phyloP scores from a whole-genome alignment of 345 rosid species.

The sweet orange (Citrus sinensis) region DVS_A1.0 CM039166.1:19807001-19807500 shows the following conservation, averaged over 20 bases:
- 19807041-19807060: not conserved
- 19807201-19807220: not conserved
- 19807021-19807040: not conserved
- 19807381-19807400: slow-evolving; percentile 75
- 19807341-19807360: slow-evolving; percentile 67
- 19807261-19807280: slow-evolving; percentile 31
- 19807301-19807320: slow-evolving; percentile 70
- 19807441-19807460: not conserved
- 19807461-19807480: slow-evolving; percentile 7
- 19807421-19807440: not conserved
- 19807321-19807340: slow-evolving; percentile 75
- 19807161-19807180: not conserved
- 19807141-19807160: not conserved
- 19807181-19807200: not conserved
- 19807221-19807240: not conserved
- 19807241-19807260: not conserved
- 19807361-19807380: slow-evolving; percentile 64
- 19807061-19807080: not conserved
- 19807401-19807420: slow-evolving; percentile 23
- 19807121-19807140: not conserved
- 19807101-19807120: not conserved
- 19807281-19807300: slow-evolving; percentile 35
- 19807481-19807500: slow-evolving; percentile 12
- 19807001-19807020: not conserved
- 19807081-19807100: not conserved